phyloP scores from a whole-genome alignment of 2,329 filamentous ascomycete genomes.

The Cordyceps javanica region DNA sequence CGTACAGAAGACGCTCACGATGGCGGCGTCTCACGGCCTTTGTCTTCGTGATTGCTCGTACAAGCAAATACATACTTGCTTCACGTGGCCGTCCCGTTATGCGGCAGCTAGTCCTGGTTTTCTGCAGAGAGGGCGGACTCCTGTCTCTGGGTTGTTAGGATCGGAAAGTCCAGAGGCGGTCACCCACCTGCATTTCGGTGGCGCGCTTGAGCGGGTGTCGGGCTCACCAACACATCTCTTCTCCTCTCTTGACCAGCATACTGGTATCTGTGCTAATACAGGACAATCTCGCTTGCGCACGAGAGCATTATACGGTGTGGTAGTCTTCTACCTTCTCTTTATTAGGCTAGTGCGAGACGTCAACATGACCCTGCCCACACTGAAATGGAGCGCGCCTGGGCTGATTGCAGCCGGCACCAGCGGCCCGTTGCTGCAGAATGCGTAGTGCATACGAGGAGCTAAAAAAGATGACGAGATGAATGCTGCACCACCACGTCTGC shows the following conservation, averaged over 20 bases:
- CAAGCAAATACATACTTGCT: too few species aligned
- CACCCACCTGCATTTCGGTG: neutral
- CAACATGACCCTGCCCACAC: neutral
- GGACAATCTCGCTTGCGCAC: neutral
- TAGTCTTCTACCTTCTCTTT: neutral
- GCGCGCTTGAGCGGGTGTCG: neutral
- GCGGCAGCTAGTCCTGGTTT: neutral
- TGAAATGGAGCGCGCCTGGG: neutral
- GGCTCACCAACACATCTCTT: neutral
- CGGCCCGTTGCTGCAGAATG: constrained; percentile 10
- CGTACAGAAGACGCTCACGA: neutral
- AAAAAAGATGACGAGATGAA: neutral
- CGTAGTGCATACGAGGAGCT: neutral
- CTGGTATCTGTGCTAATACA: neutral
- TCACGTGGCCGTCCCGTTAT: constrained; percentile 7
- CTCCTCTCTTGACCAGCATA: neutral
- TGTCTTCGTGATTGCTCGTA: neutral
- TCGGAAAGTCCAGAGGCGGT: neutral
- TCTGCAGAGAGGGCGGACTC: neutral
- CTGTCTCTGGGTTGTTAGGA: neutral
- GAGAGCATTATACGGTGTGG: neutral
- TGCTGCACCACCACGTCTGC: neutral
- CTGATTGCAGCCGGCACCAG: constrained; percentile 3
- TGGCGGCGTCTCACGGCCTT: neutral
- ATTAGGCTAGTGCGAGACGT: neutral